These are phyloP conservation scores for Arthrobotrys entomopaga DNA, from an alignment of 2,329 filamentous ascomycete genomes.

Conservation along the genomic window DNA sequence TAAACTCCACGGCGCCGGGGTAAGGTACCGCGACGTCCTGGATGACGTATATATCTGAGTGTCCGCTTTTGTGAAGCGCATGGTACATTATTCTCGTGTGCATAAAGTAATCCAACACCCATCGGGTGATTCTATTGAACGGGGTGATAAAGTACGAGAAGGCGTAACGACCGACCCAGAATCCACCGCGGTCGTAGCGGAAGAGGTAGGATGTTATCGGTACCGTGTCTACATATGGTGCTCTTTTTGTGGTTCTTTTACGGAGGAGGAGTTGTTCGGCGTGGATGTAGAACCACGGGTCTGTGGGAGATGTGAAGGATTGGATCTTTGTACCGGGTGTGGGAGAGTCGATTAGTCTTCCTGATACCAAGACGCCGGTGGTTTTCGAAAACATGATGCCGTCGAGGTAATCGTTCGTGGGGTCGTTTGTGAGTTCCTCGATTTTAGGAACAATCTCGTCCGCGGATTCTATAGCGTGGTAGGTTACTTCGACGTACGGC, in stretches of 20 bases:
- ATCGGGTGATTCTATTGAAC: conserved; percentile 73
- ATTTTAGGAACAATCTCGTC: conserved; percentile 65
- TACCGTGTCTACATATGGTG: conserved; percentile 66
- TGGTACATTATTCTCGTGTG: conserved; percentile 74
- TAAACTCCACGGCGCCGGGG: conserved; percentile 32
- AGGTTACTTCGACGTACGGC: conserved; percentile 71
- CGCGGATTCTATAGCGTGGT: conserved; percentile 64
- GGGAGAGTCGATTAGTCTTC: conserved; percentile 67
- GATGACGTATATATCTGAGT: conserved; percentile 64
- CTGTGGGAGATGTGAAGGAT: conserved; percentile 69
- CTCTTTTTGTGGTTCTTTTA: conserved; percentile 56
- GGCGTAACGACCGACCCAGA: conserved; percentile 73
- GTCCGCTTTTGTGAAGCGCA: conserved; percentile 71
- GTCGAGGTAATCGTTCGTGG: conserved; percentile 73
- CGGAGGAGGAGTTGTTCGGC: conserved; percentile 65
- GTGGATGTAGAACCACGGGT: conserved; percentile 81
- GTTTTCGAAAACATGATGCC: conserved; percentile 72
- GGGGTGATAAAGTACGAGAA: conserved; percentile 73
- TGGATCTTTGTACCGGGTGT: conserved; percentile 61
- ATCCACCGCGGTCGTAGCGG: conserved; percentile 75
- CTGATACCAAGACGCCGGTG: conserved; percentile 71
- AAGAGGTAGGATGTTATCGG: conserved; percentile 75
- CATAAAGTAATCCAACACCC: conserved; percentile 71
- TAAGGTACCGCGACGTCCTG: conserved; percentile 54
- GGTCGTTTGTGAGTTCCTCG: conserved; percentile 65